phyloP scores from a whole-genome alignment of 2,329 filamentous ascomycete genomes.

The Apiospora sp. region DNA sequence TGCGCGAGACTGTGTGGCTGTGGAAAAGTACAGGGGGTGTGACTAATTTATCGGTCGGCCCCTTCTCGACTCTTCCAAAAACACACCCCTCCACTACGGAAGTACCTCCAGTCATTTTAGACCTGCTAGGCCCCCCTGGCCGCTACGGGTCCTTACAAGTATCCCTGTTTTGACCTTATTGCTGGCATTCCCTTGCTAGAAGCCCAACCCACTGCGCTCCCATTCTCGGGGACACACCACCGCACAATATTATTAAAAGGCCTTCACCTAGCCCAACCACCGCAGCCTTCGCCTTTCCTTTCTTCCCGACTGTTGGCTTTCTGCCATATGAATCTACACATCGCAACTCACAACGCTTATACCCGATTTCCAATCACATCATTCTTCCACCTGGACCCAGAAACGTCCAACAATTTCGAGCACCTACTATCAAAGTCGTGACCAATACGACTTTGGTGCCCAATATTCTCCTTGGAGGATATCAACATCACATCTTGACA shows the following conservation, averaged over 20 bases:
- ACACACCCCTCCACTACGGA: constrained; percentile 28
- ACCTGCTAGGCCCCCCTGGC: constrained; percentile 24
- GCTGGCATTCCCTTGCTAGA: constrained; percentile 23
- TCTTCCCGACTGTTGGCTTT: constrained; percentile 41
- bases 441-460: constrained; percentile 48
- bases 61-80: constrained; percentile 26
- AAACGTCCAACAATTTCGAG: constrained; percentile 50
- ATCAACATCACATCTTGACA: constrained; percentile 52
- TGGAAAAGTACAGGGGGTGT: constrained; percentile 28
- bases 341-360: constrained; percentile 17
- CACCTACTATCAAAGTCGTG: constrained; percentile 46
- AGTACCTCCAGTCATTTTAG: constrained; percentile 18
- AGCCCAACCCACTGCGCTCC: constrained; percentile 6
- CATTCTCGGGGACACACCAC: constrained; percentile 12
- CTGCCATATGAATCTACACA: constrained; percentile 39
- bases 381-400: constrained; percentile 42
- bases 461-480: constrained; percentile 46
- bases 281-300: constrained; percentile 29
- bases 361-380: constrained; percentile 21
- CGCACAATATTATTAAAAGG: constrained; percentile 37
- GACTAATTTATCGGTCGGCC: constrained; percentile 25
- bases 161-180: constrained; percentile 28
- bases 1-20: constrained; percentile 27
- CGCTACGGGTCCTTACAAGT: constrained; percentile 9
- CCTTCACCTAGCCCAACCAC: constrained; percentile 38